These are phyloP conservation scores for Scutellaria galericulata DNA, from an alignment of 257 asterid species.

Conservation along the genomic window DNA sequence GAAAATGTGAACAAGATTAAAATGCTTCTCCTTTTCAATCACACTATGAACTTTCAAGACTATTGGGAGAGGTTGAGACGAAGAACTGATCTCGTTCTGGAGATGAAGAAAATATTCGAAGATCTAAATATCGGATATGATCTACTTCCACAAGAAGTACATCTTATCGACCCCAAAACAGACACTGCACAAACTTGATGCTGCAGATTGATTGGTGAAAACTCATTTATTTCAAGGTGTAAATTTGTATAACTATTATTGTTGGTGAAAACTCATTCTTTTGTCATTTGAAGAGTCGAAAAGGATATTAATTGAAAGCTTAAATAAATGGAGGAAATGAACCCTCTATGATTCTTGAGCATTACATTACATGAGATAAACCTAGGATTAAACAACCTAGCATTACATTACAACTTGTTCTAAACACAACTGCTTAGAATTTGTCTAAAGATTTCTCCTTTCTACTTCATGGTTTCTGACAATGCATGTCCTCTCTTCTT, in stretches of 20 bases:
- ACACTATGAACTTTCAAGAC: conserved; percentile 88
- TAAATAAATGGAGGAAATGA: conserved; percentile 34
- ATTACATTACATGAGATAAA: conserved; percentile 51
- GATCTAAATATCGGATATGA: conserved; percentile 74
- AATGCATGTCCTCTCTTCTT: conserved; percentile 22
- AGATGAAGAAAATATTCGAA: conserved; percentile 78
- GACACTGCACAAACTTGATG: conserved; percentile 31
- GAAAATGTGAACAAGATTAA: conserved; percentile 85
- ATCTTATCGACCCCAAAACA: conserved; percentile 48
- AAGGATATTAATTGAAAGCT: conserved; percentile 23
- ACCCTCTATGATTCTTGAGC: conserved; percentile 38
- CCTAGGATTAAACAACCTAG: conserved; percentile 41
- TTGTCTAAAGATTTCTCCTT: not conserved
- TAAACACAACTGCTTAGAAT: conserved; percentile 37
- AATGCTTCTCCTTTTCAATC: conserved; percentile 71
- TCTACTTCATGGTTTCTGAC: conserved; percentile 21
- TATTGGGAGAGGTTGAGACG: conserved; percentile 64
- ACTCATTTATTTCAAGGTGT: too few relatives aligned
- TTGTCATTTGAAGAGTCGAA: not conserved
- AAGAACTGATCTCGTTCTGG: conserved; percentile 66
- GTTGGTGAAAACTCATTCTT: too few relatives aligned
- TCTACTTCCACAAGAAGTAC: conserved; percentile 82
- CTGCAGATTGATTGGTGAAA: too few relatives aligned
- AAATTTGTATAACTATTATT: too few relatives aligned
- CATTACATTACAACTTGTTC: conserved; percentile 26